Evolutionary conservation across 768 basidiomycete species (phyloP).

Genomic region (button mushroom (Agaricus bisporus)): DNA sequence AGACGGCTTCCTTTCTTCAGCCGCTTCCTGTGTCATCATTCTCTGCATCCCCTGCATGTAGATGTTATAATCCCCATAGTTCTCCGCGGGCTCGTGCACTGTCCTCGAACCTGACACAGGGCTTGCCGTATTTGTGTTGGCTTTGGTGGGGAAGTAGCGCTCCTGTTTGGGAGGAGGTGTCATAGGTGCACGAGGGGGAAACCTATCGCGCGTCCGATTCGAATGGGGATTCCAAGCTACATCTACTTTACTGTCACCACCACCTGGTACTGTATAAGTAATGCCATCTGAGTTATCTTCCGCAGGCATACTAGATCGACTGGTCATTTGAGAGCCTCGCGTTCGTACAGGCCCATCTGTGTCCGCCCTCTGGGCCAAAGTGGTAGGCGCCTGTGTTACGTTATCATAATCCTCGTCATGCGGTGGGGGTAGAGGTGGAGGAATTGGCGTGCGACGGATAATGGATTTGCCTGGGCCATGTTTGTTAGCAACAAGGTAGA

Average conservation of each 20-base stretch:
- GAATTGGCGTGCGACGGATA: conserved; percentile 30
- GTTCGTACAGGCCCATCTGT: conserved; percentile 17
- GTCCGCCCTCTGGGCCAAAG: conserved; percentile 19
- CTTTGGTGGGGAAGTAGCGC: conserved; percentile 8
- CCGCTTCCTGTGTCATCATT: conserved; percentile 15
- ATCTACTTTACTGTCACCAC: conserved; percentile 8
- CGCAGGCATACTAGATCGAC: conserved; percentile 22
- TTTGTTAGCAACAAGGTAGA: conserved; percentile 35
- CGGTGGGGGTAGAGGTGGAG: conserved; percentile 28
- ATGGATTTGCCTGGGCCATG: conserved; percentile 29
- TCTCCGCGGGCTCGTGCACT: conserved; percentile 22
- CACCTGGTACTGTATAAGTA: conserved; percentile 17
- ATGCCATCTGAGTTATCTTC: conserved; percentile 34
- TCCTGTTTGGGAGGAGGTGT: not conserved
- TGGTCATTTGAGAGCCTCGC: conserved; percentile 14
- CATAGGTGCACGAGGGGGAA: conserved; percentile 2
- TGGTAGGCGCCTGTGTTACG: conserved; percentile 21
- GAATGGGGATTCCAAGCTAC: conserved; percentile 5
- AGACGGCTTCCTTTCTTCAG: conserved; percentile 2
- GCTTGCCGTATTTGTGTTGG: conserved; percentile 11
- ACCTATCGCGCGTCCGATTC: conserved; percentile 5
- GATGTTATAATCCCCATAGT: conserved; percentile 28
- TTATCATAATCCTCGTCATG: conserved; percentile 35
- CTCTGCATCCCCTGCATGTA: conserved; percentile 27
- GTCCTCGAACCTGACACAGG: conserved; percentile 5